Evolutionary conservation across 306 rosid genomes (phyloP).

Genomic region (Prunus padus): DNA sequence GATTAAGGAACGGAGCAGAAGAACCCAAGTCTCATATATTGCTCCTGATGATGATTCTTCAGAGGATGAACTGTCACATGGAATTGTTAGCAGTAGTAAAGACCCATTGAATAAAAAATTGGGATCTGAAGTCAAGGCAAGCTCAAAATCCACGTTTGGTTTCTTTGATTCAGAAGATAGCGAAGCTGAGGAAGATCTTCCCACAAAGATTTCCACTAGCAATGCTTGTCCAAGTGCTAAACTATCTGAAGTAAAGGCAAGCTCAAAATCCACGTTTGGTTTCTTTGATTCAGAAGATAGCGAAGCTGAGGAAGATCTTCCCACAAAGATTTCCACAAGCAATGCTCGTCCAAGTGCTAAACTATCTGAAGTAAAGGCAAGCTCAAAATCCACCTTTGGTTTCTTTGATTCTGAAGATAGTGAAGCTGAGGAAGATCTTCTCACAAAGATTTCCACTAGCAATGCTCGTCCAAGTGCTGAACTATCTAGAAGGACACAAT

Average conservation of each 20-base stretch:
- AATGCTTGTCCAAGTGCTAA: slow-evolving; percentile 40
- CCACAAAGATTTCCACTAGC: slow-evolving; percentile 35
- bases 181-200: slow-evolving; percentile 50
- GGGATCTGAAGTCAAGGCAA: slow-evolving; percentile 34
- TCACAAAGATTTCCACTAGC: slow-evolving; percentile 36
- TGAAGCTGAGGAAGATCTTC: slow-evolving; percentile 50
- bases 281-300: slow-evolving; percentile 53
- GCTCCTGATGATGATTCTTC: slow-evolving; percentile 37
- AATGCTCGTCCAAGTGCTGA: slow-evolving; percentile 39
- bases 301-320: slow-evolving; percentile 50
- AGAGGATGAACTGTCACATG: slow-evolving; percentile 27
- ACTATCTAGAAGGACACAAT: slow-evolving; percentile 61
- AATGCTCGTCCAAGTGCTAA: slow-evolving; percentile 40
- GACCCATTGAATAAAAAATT: slow-evolving; percentile 33
- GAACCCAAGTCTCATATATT: slow-evolving; percentile 17
- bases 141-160: slow-evolving; percentile 33
- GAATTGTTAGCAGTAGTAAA: slow-evolving; percentile 26
- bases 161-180: slow-evolving; percentile 54
- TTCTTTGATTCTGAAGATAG: slow-evolving; percentile 53
- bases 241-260: slow-evolving; percentile 35
- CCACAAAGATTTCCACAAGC: slow-evolving; percentile 36
- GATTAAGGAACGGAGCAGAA: slow-evolving; percentile 24
- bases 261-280: slow-evolving; percentile 34
- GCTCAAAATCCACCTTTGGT: slow-evolving; percentile 34
- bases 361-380: slow-evolving; percentile 35